phyloP scores from a whole-genome alignment of 2,329 filamentous ascomycete species.

The Fusarium torulosum region DNA sequence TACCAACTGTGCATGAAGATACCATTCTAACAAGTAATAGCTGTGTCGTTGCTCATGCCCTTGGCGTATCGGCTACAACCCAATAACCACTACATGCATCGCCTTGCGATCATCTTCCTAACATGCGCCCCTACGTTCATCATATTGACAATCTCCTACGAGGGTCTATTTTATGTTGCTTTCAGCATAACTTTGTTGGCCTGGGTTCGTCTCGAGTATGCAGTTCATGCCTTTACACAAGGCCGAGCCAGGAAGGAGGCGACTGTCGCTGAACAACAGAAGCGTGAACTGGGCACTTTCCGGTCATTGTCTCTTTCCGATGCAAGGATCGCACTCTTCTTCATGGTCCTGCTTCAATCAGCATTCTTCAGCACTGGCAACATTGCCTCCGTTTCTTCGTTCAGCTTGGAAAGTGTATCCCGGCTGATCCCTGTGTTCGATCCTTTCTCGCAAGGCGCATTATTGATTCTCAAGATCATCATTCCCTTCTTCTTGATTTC shows the following conservation, averaged over 20 bases:
- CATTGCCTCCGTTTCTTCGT: slow-evolving; percentile 91
- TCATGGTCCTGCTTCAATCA: slow-evolving; percentile 93
- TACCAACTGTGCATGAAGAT: not conserved
- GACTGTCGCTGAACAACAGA: slow-evolving; percentile 22
- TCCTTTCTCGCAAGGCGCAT: slow-evolving; percentile 88
- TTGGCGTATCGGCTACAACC: slow-evolving; percentile 84
- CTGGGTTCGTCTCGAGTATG: slow-evolving; percentile 94
- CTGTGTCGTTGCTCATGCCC: slow-evolving; percentile 81
- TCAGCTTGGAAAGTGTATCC: slow-evolving; percentile 90
- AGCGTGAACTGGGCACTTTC: slow-evolving; percentile 50
- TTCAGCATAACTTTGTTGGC: slow-evolving; percentile 85
- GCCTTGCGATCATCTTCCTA: slow-evolving; percentile 88
- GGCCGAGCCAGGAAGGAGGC: slow-evolving; percentile 43
- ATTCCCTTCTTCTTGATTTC: slow-evolving; percentile 94
- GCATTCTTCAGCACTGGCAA: slow-evolving; percentile 98
- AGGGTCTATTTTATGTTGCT: slow-evolving; percentile 93
- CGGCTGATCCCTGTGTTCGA: slow-evolving; percentile 93
- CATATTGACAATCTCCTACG: slow-evolving; percentile 96
- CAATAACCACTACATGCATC: slow-evolving; percentile 90
- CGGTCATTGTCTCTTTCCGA: slow-evolving; percentile 85
- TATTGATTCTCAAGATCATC: slow-evolving; percentile 89
- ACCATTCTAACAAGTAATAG: slow-evolving; percentile 56
- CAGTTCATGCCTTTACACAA: slow-evolving; percentile 59
- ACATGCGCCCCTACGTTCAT: slow-evolving; percentile 94
- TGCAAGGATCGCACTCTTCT: slow-evolving; percentile 89